Conservation (phyloP, 208 protist genomes). For the Leishmania gerbilli region DNA sequence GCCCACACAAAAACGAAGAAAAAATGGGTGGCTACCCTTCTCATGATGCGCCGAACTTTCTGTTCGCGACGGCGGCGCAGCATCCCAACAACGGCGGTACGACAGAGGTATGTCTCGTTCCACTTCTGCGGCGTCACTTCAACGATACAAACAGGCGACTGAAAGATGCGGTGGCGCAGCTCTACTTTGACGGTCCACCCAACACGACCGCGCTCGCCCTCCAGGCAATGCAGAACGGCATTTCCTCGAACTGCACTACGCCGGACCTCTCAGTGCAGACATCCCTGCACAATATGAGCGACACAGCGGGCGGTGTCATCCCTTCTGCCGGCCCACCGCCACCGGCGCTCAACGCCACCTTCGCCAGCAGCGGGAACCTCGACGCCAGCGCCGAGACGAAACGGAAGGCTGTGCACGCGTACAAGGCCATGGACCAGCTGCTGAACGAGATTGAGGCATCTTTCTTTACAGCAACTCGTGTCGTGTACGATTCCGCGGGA, state of each 20-base stretch:
- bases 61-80: slow-evolving; percentile 80
- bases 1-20: neutral
- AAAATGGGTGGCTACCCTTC: slow-evolving; percentile 87
- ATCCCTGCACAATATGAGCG: slow-evolving; percentile 7
- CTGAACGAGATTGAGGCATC: slow-evolving; percentile 56
- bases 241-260: neutral
- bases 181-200: slow-evolving; percentile 53
- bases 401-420: slow-evolving; percentile 22
- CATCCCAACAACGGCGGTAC: slow-evolving; percentile 40
- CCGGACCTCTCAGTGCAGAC: slow-evolving; percentile 14
- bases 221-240: slow-evolving; percentile 24
- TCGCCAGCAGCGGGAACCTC: neutral
- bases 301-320: neutral
- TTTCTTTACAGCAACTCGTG: slow-evolving; percentile 38
- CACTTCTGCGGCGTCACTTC: slow-evolving; percentile 83
- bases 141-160: slow-evolving; percentile 73
- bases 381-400: slow-evolving; percentile 14
- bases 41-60: slow-evolving; percentile 77
- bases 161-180: slow-evolving; percentile 58
- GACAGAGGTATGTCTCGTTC: slow-evolving; percentile 80
- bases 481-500: slow-evolving; percentile 33
- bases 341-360: neutral
- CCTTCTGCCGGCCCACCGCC: neutral
- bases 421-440: slow-evolving; percentile 55
- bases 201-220: slow-evolving; percentile 35